Percentiles rank a stretch among this genome's conserved stretches.
phyloP scores from a whole-genome alignment of 192 early-diverging fungal genomes.

The Dissophora ornata region DNA sequence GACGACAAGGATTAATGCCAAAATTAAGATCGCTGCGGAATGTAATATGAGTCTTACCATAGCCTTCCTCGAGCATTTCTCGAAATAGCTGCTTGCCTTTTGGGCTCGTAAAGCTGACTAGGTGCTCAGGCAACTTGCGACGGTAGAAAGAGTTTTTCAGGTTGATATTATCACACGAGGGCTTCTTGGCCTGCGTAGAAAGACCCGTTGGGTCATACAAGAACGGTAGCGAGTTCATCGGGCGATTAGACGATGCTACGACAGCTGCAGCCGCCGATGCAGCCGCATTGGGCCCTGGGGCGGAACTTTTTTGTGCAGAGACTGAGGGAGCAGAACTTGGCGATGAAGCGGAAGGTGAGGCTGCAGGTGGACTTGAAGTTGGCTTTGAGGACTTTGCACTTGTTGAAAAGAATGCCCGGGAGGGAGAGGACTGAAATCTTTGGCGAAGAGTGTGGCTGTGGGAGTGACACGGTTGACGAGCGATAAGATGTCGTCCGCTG shows the following conservation, averaged over 20 bases:
- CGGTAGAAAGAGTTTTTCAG: slow-evolving; percentile 69
- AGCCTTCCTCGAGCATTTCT: slow-evolving; percentile 76
- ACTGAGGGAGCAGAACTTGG: slow-evolving; percentile 11
- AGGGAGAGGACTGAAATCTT: background rate
- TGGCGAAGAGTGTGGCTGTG: background rate
- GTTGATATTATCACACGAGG: slow-evolving; percentile 34
- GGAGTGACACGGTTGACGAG: background rate
- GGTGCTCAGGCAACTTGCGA: slow-evolving; percentile 70
- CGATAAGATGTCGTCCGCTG: background rate
- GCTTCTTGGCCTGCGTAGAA: slow-evolving; percentile 40
- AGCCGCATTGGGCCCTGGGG: background rate
- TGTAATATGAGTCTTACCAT: slow-evolving; percentile 48
- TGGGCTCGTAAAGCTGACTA: slow-evolving; percentile 83
- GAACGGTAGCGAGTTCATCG: slow-evolving; percentile 21
- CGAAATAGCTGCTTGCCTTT: slow-evolving; percentile 84
- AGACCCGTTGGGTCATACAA: slow-evolving; percentile 50
- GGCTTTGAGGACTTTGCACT: slow-evolving; percentile 25
- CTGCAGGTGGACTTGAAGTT: slow-evolving; percentile 8
- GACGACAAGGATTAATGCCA: background rate
- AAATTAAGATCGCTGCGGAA: background rate
- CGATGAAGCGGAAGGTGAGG: slow-evolving; percentile 14
- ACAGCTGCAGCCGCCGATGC: slow-evolving; percentile 5
- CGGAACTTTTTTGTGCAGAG: background rate
- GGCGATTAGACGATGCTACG: background rate
- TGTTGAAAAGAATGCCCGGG: slow-evolving; percentile 23